These are phyloP conservation scores for Rhinocladiella similis DNA, from an alignment of 2,329 filamentous ascomycete genomes.

Conservation along the genomic window DNA sequence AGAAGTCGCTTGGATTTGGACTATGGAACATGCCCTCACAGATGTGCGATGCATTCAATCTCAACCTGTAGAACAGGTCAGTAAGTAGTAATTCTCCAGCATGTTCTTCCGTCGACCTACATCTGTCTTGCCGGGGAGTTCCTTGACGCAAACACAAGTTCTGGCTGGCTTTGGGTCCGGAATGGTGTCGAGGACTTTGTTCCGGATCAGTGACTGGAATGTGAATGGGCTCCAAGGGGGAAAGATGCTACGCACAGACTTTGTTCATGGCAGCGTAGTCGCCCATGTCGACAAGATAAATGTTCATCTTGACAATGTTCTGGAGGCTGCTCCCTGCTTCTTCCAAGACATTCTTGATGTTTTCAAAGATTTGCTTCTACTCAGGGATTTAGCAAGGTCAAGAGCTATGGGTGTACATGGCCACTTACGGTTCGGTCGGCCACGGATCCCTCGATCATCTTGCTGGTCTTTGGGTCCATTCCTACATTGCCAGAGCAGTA, in stretches of 20 bases:
- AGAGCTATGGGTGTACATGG: neutral
- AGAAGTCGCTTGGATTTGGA: neutral
- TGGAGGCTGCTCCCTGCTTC: constrained; percentile 60
- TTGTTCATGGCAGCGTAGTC: constrained; percentile 77
- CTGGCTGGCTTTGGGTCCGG: constrained; percentile 29
- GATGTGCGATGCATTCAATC: constrained; percentile 29
- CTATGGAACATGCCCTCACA: constrained; percentile 25
- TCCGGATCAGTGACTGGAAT: constrained; percentile 15
- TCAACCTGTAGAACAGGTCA: constrained; percentile 22
- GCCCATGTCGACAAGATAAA: constrained; percentile 66
- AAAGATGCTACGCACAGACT: constrained; percentile 55
- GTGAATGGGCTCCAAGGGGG: constrained; percentile 1
- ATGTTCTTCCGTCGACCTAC: constrained; percentile 7
- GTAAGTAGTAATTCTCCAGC: neutral
- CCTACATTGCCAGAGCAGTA: constrained; percentile 32
- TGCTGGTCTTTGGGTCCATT: constrained; percentile 25
- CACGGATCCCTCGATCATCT: constrained; percentile 29
- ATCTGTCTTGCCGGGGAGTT: constrained; percentile 30
- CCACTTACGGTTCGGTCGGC: constrained; percentile 29
- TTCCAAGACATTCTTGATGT: constrained; percentile 60
- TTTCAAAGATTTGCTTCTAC: constrained; percentile 37
- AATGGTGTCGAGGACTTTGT: constrained; percentile 24
- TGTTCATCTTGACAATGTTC: constrained; percentile 64
- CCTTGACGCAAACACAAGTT: constrained; percentile 30
- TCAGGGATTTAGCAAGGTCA: neutral